Evolutionary conservation across 352 stramenopile genomes (phyloP), one percentile per base, ranked within the genome.

Genomic region (Pythium insidiosum): DNA sequence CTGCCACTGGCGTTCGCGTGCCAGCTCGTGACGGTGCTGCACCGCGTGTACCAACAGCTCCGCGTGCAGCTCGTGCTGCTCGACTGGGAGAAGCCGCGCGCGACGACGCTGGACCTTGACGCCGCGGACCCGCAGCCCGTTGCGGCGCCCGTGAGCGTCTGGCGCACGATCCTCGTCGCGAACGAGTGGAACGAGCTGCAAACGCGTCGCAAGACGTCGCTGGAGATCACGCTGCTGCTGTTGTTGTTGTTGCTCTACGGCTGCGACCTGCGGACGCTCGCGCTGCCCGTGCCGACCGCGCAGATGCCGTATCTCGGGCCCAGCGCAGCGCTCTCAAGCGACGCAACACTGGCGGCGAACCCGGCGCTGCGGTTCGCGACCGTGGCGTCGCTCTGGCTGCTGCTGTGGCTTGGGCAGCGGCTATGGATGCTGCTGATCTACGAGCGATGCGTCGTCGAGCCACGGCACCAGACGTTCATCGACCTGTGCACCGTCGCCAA

Each of bases 401-500:
- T 89, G 13, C 45, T 95, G 1, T 88, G 62, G 15, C 15, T 66
- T 4, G 40, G 58, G 0, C 88, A 98, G 55, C 82, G 75, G 25
- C 36, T 97, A 7, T 97, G 84, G 78, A 83, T 84, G 33, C 97
- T 76, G 63, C 43, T 81, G n/a, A 75, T 98, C 34, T 94, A 88
- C 28, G 69, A 90, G 25, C 72, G 77, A 3, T 91, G 78, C 42
- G 52, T 91, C 21, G 56, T 69, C 22, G 78, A 94, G 31, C 75
- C 78, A 13, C 63, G 69, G 21, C 68, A 88, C 16, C 63, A 66
- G 19, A 36, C 89, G 10, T 97, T 98, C 53, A 73, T 98, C 15
- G 94, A 98, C 56, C 60, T 98, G 19, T 97, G 91, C 43, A 98
- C 92, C 0, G 66, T 98, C 20, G 93, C 88, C 3, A 98, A 98